Evolutionary conservation across 2,329 filamentous ascomycete genomes (phyloP), one percentile per base, ranked within the genome.

Genomic region (Colletotrichum lupini): DNA sequence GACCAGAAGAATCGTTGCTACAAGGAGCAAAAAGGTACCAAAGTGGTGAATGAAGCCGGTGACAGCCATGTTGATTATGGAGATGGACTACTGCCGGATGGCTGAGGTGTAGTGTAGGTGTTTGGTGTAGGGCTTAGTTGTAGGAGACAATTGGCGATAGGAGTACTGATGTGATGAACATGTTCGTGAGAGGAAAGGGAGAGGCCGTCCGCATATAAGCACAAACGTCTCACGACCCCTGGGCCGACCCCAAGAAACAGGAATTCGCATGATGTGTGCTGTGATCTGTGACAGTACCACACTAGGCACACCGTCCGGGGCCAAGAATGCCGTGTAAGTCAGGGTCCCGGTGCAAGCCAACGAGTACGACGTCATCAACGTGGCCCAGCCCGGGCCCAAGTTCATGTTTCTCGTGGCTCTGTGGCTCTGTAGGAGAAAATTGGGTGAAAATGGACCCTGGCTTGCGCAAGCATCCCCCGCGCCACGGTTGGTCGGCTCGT

Each of bases 11-110:
- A 90, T 82, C 58, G 87, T 84, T 56, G 89, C 84, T 46, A 83
- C 81, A 69, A 92, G 85, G 61, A 92, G 84, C 76, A 92, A 80
- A 76, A 90, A 86, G 32, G 88, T 88, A 80, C 89, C 90, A 67
- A 91, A 80, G 78, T 90, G 86, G 80, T 90, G 89, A 75, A 90
- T 81, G 76, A 87, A 85, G 72, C 82, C 83, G 69, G 85, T 86
- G 75, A 85, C 75, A 67, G 85, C 86, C 87, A 88, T 89, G 68
- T 64, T 83, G 79, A 76, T 72, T 59, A 61, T 66, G 64, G 75
- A 53, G 61, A 60, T 65, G 63, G 76, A 53, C 46, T 67, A 67
- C 32, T 72, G 73, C 55, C 59, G 37, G 46, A 35, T 42, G 49
- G 42, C 61, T 57, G 46, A 57, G 35, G 30, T 35, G 30, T 30